phyloP scores from a whole-genome alignment of 2,329 filamentous ascomycete species.

The Calonectria multiphialidica region DNA sequence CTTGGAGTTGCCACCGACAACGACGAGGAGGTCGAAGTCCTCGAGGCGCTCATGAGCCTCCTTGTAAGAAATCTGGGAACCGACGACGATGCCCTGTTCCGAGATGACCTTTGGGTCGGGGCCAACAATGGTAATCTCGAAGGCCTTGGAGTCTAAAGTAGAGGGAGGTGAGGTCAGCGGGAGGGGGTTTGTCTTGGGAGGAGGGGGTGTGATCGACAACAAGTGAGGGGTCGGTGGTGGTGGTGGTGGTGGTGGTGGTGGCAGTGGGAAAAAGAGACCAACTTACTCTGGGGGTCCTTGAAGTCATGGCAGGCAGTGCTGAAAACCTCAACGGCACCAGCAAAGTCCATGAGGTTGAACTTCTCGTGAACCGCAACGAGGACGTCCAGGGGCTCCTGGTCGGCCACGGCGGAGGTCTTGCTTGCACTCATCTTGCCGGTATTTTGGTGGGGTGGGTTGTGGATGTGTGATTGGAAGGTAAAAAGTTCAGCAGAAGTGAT shows the following conservation, averaged over 20 bases:
- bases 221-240: constrained; percentile 19
- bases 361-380: constrained; percentile 71
- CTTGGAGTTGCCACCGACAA: constrained; percentile 78
- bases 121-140: constrained; percentile 68
- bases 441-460: constrained; percentile 39
- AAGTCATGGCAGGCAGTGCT: constrained; percentile 64
- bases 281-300: constrained; percentile 63
- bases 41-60: constrained; percentile 80
- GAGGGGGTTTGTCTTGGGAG: constrained; percentile 33
- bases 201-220: constrained; percentile 9
- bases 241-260: neutral
- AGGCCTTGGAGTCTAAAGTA: constrained; percentile 65
- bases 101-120: constrained; percentile 68
- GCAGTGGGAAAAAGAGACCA: constrained; percentile 15
- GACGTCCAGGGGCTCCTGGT: constrained; percentile 69
- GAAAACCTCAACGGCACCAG: constrained; percentile 67
- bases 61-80: constrained; percentile 81
- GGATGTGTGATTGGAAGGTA: constrained; percentile 34
- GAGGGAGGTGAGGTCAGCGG: constrained; percentile 37
- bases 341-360: constrained; percentile 71
- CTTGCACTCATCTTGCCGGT: constrained; percentile 66
- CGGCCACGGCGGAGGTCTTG: constrained; percentile 70
- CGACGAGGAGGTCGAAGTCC: constrained; percentile 83
- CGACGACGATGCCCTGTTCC: constrained; percentile 75
- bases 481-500: constrained; percentile 24